Percentiles rank a stretch among this genome's conserved stretches.
These are phyloP conservation scores for Nepenthes gracilis DNA, from an alignment of 148 eudicot species.

Conservation along the genomic window DNA sequence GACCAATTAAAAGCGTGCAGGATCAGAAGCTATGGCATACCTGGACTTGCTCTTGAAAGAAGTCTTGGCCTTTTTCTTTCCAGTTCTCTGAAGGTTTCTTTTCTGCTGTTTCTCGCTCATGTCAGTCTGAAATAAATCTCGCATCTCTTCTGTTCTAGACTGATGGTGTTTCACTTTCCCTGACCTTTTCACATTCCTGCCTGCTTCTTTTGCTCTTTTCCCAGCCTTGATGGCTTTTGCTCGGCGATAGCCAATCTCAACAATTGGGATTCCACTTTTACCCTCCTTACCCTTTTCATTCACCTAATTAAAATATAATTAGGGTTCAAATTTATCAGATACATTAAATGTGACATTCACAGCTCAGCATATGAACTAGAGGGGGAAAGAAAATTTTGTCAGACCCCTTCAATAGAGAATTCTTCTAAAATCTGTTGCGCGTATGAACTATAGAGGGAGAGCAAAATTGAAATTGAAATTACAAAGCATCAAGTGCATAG, in stretches of 20 bases:
- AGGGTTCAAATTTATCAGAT: not conserved
- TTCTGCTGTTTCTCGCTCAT: constrained; percentile 64
- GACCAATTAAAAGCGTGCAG: constrained; percentile 6
- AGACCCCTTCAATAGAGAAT: no score
- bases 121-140: constrained; percentile 65
- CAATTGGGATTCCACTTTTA: constrained; percentile 67
- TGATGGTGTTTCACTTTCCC: constrained; percentile 35
- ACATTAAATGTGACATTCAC: not conserved
- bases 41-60: constrained; percentile 97
- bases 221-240: constrained; percentile 86
- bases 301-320: constrained; percentile 22
- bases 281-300: constrained; percentile 47
- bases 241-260: constrained; percentile 70
- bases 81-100: constrained; percentile 28
- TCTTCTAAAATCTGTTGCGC: no score
- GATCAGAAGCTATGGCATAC: constrained; percentile 26
- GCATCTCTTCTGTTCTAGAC: constrained; percentile 76
- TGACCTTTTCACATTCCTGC: constrained; percentile 34
- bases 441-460: no score
- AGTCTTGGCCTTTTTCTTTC: constrained; percentile 33
- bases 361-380: not conserved
- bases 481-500: no score
- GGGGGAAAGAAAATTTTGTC: no score
- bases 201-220: constrained; percentile 52
- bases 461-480: no score